Conservation (phyloP, 2,329 filamentous ascomycete genomes). For the Hypoxylon sp. region DNA sequence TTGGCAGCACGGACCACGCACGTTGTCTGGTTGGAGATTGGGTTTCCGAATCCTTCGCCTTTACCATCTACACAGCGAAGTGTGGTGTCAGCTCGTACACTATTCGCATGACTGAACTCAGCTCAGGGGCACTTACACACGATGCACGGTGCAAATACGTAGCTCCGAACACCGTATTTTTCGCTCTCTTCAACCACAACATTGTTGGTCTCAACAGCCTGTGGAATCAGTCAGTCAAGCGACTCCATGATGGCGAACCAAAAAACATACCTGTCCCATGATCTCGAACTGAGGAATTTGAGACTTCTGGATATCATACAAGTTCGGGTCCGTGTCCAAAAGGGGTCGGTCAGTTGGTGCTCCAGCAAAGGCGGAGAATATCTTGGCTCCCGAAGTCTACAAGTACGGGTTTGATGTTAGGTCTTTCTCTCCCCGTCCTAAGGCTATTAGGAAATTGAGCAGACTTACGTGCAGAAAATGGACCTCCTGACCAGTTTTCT, state of each 20-base stretch:
- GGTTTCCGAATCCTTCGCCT: slow-evolving; percentile 60
- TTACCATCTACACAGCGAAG: slow-evolving; percentile 48
- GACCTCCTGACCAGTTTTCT: slow-evolving; percentile 50
- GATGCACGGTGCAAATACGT: slow-evolving; percentile 63
- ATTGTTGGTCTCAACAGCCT: slow-evolving; percentile 54
- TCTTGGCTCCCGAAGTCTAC: slow-evolving; percentile 60
- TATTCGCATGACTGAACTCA: background rate
- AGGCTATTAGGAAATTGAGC: too few species aligned
- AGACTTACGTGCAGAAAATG: slow-evolving; percentile 57
- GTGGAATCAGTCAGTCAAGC: too few species aligned
- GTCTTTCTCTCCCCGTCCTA: too few species aligned
- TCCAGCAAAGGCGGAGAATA: slow-evolving; percentile 58
- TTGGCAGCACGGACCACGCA: slow-evolving; percentile 57
- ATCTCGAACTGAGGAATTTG: slow-evolving; percentile 37
- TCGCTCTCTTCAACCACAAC: slow-evolving; percentile 55
- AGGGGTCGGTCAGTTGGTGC: slow-evolving; percentile 53
- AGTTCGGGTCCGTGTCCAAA: slow-evolving; percentile 52
- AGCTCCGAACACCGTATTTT: slow-evolving; percentile 54
- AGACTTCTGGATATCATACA: slow-evolving; percentile 55
- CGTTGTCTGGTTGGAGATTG: slow-evolving; percentile 60
- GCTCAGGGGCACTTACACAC: slow-evolving; percentile 50
- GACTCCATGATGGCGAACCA: too few species aligned
- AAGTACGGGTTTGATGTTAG: too few species aligned
- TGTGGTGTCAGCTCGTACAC: background rate
- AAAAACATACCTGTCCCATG: too few species aligned